These are phyloP conservation scores for Diospyros lotus DNA, from an alignment of 148 eudicot species.

Conservation along the genomic window DNA sequence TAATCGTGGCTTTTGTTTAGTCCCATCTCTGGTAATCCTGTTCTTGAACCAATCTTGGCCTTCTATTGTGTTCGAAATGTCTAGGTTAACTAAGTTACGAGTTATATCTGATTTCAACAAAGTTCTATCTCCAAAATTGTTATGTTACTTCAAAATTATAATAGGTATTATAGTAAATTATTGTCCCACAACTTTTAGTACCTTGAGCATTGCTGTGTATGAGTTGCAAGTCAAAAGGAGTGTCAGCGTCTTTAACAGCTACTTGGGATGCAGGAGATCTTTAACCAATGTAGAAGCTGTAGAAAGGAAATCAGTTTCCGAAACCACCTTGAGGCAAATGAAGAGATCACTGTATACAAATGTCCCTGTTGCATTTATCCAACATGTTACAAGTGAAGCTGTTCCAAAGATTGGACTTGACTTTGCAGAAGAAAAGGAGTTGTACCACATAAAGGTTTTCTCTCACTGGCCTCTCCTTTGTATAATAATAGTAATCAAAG, in stretches of 20 bases:
- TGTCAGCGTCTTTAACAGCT: neutral
- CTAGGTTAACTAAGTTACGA: too few relatives aligned
- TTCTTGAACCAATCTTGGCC: too few relatives aligned
- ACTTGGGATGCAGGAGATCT: slow-evolving; percentile 9
- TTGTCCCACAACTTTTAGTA: neutral
- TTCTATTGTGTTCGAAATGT: too few relatives aligned
- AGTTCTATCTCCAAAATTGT: neutral
- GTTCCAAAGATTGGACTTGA: slow-evolving; percentile 5
- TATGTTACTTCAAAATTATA: neutral
- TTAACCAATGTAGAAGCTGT: neutral
- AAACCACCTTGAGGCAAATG: slow-evolving; percentile 4
- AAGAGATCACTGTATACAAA: slow-evolving; percentile 11
- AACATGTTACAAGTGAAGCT: slow-evolving; percentile 5
- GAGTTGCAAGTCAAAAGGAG: neutral
- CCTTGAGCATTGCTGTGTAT: neutral
- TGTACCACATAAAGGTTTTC: slow-evolving; percentile 15
- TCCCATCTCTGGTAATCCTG: too few relatives aligned
- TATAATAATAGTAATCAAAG: neutral
- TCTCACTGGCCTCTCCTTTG: neutral
- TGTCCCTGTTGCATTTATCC: slow-evolving; percentile 11
- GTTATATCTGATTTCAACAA: too few relatives aligned
- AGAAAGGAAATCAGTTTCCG: neutral
- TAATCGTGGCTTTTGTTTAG: neutral
- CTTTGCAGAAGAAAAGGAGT: slow-evolving; percentile 17
- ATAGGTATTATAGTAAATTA: neutral